Evolutionary conservation across 2,329 filamentous ascomycete species (phyloP).

Genomic region (Nigrograna mackinnonii): DNA sequence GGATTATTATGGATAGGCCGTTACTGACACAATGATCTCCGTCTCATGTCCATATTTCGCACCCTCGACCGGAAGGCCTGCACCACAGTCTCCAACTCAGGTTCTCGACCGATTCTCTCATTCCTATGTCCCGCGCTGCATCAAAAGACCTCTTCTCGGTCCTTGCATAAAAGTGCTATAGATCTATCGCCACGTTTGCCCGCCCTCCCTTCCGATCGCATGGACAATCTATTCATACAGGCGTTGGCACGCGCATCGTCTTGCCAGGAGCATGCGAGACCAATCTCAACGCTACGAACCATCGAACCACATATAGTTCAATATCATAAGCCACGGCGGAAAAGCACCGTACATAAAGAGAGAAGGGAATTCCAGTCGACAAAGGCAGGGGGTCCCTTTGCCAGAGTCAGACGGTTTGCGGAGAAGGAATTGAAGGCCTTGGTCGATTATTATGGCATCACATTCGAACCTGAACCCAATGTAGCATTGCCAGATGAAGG

Average conservation of each 20-base stretch:
- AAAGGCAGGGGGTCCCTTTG: conserved; percentile 19
- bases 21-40: conserved; percentile 60
- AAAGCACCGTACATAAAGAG: conserved; percentile 12
- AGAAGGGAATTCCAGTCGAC: conserved; percentile 12
- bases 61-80: conserved; percentile 55
- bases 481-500: conserved; percentile 35
- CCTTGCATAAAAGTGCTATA: conserved; percentile 21
- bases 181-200: conserved; percentile 9
- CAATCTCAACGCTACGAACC: conserved; percentile 22
- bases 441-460: conserved; percentile 51
- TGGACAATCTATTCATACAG: conserved; percentile 58
- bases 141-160: conserved; percentile 11
- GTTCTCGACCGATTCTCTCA: conserved; percentile 29
- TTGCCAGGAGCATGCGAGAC: conserved; percentile 53
- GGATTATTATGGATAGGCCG: conserved; percentile 15
- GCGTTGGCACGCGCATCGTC: conserved; percentile 57
- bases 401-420: conserved; percentile 34
- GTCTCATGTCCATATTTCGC: conserved; percentile 67
- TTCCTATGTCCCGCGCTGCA: conserved; percentile 35
- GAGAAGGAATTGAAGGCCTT: conserved; percentile 51
- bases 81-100: conserved; percentile 53
- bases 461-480: conserved; percentile 24
- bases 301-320: conserved; percentile 4
- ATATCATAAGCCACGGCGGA: conserved; percentile 21
- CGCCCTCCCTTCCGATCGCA: conserved; percentile 34